phyloP scores from a whole-genome alignment of 2,329 filamentous ascomycete species.

The Penicillium verrucosum region DNA sequence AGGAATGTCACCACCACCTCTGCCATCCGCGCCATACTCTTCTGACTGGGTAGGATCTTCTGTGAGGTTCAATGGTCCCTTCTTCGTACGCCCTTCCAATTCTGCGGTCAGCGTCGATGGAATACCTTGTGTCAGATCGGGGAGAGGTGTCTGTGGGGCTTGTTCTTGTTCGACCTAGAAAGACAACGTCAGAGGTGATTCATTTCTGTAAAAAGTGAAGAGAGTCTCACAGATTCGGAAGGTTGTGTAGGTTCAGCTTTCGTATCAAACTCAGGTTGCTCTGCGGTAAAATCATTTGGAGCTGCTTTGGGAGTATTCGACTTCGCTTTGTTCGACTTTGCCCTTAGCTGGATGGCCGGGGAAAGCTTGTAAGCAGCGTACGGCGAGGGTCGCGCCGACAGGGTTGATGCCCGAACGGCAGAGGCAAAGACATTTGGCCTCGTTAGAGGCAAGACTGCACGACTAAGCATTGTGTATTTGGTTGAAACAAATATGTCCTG shows the following conservation, averaged over 20 bases:
- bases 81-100: slow-evolving; percentile 49
- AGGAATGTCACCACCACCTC: slow-evolving; percentile 61
- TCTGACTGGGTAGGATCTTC: slow-evolving; percentile 49
- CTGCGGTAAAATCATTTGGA: slow-evolving; percentile 30
- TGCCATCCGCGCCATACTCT: slow-evolving; percentile 48
- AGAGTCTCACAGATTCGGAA: slow-evolving; percentile 25
- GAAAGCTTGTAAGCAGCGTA: slow-evolving; percentile 38
- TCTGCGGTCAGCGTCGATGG: slow-evolving; percentile 86
- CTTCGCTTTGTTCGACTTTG: slow-evolving; percentile 28
- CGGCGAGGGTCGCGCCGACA: slow-evolving; percentile 35
- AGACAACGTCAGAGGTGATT: slow-evolving; percentile 8
- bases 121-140: slow-evolving; percentile 90
- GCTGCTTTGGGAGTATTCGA: slow-evolving; percentile 20
- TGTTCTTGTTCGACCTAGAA: slow-evolving; percentile 35
- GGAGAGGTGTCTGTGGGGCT: slow-evolving; percentile 64
- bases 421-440: slow-evolving; percentile 41
- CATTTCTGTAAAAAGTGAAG: background rate
- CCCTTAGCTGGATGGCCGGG: slow-evolving; percentile 21
- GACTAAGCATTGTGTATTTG: slow-evolving; percentile 42
- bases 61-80: slow-evolving; percentile 49
- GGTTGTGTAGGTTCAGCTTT: slow-evolving; percentile 32
- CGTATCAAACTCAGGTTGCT: slow-evolving; percentile 41
- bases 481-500: slow-evolving; percentile 5
- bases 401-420: slow-evolving; percentile 33
- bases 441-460: slow-evolving; percentile 44